Percentiles rank a stretch among this genome's conserved stretches.
Evolutionary conservation across 169 alveolate species (phyloP).

Genomic region (Plasmodium yoelii): DNA sequence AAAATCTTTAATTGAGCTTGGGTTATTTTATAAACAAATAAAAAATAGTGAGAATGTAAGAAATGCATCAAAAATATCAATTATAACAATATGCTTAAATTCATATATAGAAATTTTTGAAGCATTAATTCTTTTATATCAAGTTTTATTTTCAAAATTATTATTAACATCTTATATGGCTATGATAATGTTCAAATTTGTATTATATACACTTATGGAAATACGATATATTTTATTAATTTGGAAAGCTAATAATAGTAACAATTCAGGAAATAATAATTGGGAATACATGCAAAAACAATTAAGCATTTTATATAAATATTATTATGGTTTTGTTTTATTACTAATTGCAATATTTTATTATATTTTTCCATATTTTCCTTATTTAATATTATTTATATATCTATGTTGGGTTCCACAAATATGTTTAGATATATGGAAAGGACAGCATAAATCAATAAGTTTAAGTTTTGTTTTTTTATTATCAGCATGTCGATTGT

Average conservation of each 20-base stretch:
- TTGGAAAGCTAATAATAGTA: slow-evolving; percentile 83
- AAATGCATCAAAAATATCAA: slow-evolving; percentile 72
- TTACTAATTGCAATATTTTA: slow-evolving; percentile 47
- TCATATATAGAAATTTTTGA: slow-evolving; percentile 82
- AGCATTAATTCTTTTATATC: slow-evolving; percentile 79
- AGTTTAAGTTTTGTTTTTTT: slow-evolving; percentile 66
- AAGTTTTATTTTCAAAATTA: slow-evolving; percentile 71
- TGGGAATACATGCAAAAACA: slow-evolving; percentile 83
- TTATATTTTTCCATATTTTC: slow-evolving; percentile 50
- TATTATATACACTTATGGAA: slow-evolving; percentile 80
- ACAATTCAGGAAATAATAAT: slow-evolving; percentile 80
- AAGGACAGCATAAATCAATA: slow-evolving; percentile 82
- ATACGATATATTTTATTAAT: slow-evolving; percentile 80
- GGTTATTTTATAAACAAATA: slow-evolving; percentile 75
- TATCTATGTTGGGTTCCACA: slow-evolving; percentile 88
- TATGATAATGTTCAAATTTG: slow-evolving; percentile 77
- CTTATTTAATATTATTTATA: slow-evolving; percentile 74
- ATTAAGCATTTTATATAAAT: slow-evolving; percentile 77
- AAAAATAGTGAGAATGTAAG: slow-evolving; percentile 36
- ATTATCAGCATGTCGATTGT: slow-evolving; percentile 77
- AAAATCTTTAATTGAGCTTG: slow-evolving; percentile 76
- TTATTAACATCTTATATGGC: slow-evolving; percentile 43
- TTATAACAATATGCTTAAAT: slow-evolving; percentile 78
- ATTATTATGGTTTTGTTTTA: slow-evolving; percentile 47
- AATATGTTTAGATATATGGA: slow-evolving; percentile 86